Percentiles rank a stretch among this genome's conserved stretches.
Evolutionary conservation across 148 eudicot species (phyloP).

Genomic region (Limonium bicolor): DNA sequence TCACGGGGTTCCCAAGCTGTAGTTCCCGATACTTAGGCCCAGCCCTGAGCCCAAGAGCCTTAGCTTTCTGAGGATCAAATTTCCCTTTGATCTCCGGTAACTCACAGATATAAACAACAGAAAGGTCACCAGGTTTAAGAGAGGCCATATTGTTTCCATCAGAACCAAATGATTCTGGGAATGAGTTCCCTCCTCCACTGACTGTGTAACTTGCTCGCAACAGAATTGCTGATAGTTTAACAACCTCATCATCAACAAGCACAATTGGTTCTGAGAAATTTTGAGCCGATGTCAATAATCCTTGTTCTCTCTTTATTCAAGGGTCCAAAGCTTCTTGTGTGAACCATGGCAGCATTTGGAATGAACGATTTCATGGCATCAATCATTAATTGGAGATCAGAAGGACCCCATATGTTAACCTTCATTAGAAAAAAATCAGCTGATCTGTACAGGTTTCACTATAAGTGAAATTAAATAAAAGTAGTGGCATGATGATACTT

Average conservation of each 20-base stretch:
- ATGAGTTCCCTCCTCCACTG: background rate
- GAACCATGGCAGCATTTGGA: slow-evolving; percentile 95
- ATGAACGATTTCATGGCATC: slow-evolving; percentile 81
- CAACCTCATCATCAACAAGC: slow-evolving; percentile 72
- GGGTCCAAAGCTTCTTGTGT: slow-evolving; percentile 72
- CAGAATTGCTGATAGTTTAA: slow-evolving; percentile 79
- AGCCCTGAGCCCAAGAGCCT: slow-evolving; percentile 63
- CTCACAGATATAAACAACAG: slow-evolving; percentile 74
- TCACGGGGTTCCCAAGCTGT: slow-evolving; percentile 56
- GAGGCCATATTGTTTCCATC: slow-evolving; percentile 8
- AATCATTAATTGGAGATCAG: slow-evolving; percentile 56
- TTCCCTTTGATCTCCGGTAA: slow-evolving; percentile 80
- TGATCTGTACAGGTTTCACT: background rate
- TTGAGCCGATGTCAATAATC: too few relatives aligned
- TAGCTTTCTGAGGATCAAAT: slow-evolving; percentile 77
- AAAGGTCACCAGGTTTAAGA: slow-evolving; percentile 59
- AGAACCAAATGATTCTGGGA: background rate
- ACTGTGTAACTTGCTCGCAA: slow-evolving; percentile 28
- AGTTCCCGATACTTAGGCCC: slow-evolving; percentile 79
- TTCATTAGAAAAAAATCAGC: slow-evolving; percentile 16
- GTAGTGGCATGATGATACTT: too few relatives aligned
- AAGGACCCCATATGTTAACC: slow-evolving; percentile 92
- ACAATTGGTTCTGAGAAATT: slow-evolving; percentile 32
- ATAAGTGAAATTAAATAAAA: too few relatives aligned
- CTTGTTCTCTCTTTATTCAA: too few relatives aligned